Evolutionary conservation across 208 protist species (phyloP).

Genomic region (Trypanosoma congolense): DNA sequence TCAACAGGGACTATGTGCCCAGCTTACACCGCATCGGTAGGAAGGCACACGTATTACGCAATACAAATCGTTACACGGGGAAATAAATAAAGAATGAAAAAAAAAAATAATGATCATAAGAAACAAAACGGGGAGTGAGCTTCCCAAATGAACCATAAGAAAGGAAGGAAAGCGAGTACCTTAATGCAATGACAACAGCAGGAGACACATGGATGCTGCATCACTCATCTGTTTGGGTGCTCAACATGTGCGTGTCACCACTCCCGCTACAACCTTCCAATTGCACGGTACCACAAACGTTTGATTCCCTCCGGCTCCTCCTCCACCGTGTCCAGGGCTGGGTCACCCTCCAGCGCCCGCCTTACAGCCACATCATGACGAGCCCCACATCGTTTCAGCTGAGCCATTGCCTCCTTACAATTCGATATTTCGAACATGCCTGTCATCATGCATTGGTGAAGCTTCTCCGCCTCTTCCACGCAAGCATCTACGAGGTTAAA

Average conservation of each 20-base stretch:
- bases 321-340: constrained; percentile 36
- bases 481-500: constrained; percentile 58
- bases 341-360: constrained; percentile 47
- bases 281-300: constrained; percentile 74
- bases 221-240: too few species aligned
- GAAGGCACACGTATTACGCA: too few species aligned
- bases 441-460: constrained; percentile 90
- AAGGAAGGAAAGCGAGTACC: constrained; percentile 8
- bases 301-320: constrained; percentile 55
- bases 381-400: constrained; percentile 72
- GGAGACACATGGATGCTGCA: too few species aligned
- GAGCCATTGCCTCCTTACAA: constrained; percentile 66
- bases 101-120: constrained; percentile 17
- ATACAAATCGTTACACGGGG: too few species aligned
- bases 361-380: constrained; percentile 46
- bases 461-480: constrained; percentile 60
- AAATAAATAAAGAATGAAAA: constrained; percentile 10
- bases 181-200: not conserved
- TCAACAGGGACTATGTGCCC: too few species aligned
- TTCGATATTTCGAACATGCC: constrained; percentile 79
- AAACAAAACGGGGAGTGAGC: constrained; percentile 6
- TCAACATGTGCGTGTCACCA: too few species aligned
- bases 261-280: constrained; percentile 61
- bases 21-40: too few species aligned
- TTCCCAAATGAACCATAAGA: too few species aligned